A percentile compares a stretch with the other conserved stretches of the same genome.
Evolutionary conservation across 441 rosid species (phyloP).

Genomic region (Populus hybrid): DNA sequence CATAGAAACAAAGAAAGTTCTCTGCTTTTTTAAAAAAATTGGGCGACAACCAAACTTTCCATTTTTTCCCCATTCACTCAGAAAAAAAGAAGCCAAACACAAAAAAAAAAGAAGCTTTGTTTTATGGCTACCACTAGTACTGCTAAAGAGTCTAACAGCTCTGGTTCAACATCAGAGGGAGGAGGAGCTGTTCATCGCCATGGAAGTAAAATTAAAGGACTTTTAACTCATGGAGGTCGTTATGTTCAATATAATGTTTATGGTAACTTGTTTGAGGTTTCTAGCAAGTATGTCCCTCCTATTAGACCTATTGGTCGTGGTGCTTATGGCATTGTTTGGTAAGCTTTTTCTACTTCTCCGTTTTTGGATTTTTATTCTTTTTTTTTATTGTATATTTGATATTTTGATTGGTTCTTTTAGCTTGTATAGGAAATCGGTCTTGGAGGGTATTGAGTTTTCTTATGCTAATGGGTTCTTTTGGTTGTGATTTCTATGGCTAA

Average conservation of each 20-base stretch:
- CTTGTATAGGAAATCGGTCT: background rate
- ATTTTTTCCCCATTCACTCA: background rate
- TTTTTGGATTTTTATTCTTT: background rate
- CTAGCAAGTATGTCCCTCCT: conserved; percentile 83
- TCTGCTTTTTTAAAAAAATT: background rate
- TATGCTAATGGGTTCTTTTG: background rate
- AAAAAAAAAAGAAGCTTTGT: background rate
- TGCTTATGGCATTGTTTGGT: conserved; percentile 83
- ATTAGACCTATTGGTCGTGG: conserved; percentile 90
- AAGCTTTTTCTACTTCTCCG: conserved; percentile 1
- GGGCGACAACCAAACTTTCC: background rate
- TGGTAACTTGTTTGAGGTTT: conserved; percentile 84
- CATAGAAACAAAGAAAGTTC: background rate
- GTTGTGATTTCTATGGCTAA: background rate
- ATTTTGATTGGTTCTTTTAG: background rate
- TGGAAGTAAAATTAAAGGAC: conserved; percentile 50
- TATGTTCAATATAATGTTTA: conserved; percentile 76
- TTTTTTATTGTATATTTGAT: background rate
- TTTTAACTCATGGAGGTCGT: conserved; percentile 77
- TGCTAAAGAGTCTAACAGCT: conserved; percentile 38
- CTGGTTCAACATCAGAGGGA: conserved; percentile 32
- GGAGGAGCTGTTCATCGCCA: conserved; percentile 8
- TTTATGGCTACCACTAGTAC: conserved; percentile 17
- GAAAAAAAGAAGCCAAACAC: background rate
- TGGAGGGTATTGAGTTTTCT: background rate